Conservation (phyloP, 2,329 filamentous ascomycete genomes). For the Alternaria atra region DNA sequence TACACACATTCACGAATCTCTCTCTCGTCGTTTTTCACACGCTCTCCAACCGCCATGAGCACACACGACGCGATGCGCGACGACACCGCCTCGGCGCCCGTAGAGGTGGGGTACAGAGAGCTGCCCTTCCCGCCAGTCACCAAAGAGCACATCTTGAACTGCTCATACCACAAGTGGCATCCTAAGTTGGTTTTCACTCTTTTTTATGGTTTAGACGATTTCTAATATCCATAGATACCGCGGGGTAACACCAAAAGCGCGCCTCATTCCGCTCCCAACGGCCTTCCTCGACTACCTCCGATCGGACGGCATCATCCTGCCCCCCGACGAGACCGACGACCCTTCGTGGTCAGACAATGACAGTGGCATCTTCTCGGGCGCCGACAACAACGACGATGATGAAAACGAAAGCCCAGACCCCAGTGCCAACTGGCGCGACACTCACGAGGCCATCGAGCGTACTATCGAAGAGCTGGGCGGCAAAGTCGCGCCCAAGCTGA, state of each 20-base stretch:
- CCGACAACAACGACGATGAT: conserved; percentile 57
- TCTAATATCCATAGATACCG: conserved; percentile 69
- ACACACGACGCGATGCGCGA: conserved; percentile 7
- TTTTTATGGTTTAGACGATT: neutral
- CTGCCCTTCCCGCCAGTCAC: conserved; percentile 84
- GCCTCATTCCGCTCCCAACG: conserved; percentile 78
- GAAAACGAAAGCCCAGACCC: conserved; percentile 69
- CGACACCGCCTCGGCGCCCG: conserved; percentile 3
- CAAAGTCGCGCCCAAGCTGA: conserved; percentile 88
- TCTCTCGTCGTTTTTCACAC: neutral
- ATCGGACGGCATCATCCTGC: conserved; percentile 90
- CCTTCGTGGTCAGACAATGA: conserved; percentile 59
- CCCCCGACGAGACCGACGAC: conserved; percentile 67
- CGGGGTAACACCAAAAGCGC: conserved; percentile 81
- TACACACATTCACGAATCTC: neutral
- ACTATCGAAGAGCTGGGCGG: conserved; percentile 85
- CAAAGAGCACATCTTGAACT: conserved; percentile 88
- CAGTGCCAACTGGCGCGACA: conserved; percentile 69
- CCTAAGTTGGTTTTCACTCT: conserved; percentile 63
- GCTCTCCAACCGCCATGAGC: conserved; percentile 34
- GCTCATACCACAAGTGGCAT: conserved; percentile 94
- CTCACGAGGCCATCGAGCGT: conserved; percentile 78
- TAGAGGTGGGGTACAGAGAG: conserved; percentile 33
- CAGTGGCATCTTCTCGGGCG: conserved; percentile 60
- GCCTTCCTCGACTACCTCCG: conserved; percentile 87